Conservation (phyloP, 495 filamentous ascomycete species). For the Penicillium flavigenum region DNA sequence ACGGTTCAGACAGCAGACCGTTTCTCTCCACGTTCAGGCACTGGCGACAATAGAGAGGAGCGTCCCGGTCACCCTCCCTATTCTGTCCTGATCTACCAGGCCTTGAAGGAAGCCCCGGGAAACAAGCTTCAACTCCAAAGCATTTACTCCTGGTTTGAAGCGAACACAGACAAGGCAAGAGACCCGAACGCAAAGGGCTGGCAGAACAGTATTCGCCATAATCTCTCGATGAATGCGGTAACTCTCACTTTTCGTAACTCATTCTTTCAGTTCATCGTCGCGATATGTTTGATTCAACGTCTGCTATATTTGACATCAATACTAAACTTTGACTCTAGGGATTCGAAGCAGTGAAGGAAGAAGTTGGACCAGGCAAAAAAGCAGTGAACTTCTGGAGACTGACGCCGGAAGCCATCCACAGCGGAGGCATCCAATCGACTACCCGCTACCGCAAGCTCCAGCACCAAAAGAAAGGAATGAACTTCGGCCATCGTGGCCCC, state of each 20-base stretch:
- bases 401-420: slow-evolving; percentile 56
- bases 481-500: slow-evolving; percentile 43
- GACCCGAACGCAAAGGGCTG: slow-evolving; percentile 70
- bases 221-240: slow-evolving; percentile 95
- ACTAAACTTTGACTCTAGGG: slow-evolving; percentile 46
- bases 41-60: slow-evolving; percentile 29
- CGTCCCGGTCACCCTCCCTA: slow-evolving; percentile 63
- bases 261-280: slow-evolving; percentile 1
- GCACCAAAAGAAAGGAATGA: slow-evolving; percentile 46
- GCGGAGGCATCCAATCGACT: slow-evolving; percentile 69
- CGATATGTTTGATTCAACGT: background rate
- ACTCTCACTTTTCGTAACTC: slow-evolving; percentile 9
- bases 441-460: slow-evolving; percentile 63
- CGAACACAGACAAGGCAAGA: slow-evolving; percentile 74
- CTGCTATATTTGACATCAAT: slow-evolving; percentile 9
- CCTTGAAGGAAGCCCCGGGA: slow-evolving; percentile 62
- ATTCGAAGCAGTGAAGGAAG: slow-evolving; percentile 59
- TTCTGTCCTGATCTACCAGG: slow-evolving; percentile 75
- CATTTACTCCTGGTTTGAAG: slow-evolving; percentile 87
- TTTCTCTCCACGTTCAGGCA: slow-evolving; percentile 20
- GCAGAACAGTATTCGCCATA: slow-evolving; percentile 97
- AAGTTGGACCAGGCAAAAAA: slow-evolving; percentile 54
- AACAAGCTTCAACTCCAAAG: slow-evolving; percentile 77
- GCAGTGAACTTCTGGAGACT: slow-evolving; percentile 65
- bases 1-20: slow-evolving; percentile 9